Evolutionary conservation across 441 rosid species (phyloP), one percentile per base, ranked within the genome.

Genomic region (Kokia cookei): DNA sequence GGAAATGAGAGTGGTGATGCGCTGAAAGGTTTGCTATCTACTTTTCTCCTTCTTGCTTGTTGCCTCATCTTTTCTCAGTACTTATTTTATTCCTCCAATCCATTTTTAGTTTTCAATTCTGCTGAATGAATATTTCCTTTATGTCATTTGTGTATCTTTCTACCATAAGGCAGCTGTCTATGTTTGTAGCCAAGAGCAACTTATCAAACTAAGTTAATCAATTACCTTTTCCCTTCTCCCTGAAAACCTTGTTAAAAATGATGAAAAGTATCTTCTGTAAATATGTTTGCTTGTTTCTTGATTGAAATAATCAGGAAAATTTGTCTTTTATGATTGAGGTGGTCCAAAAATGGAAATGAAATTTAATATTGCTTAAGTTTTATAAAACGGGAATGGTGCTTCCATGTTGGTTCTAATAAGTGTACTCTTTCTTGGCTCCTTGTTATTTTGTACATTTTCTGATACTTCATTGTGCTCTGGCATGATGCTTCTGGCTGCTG

Each of bases 1-100:
- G 99, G 99, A 79, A 92, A 86, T 80, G 98, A 90, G 83, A 79
- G 74, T 80, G 99, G 98, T 63, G 92, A 96, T 86, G 98, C 99
- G 54, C 81, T 90, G 77, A 96, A 92, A 91, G 99, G 99, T 96
- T 79, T 75, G 72, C 72, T 72, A 5, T 62, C 64, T 73, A 40
- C 47, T 63, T 67, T 35, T 17, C 43, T 6, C 29, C 26, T 64
- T 42, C 9, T 40, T 42, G 50, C 32, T 64, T 64, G 68, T 17
- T 50, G 60, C 57, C 62, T 69, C 72, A 13, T 71, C 57, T 62
- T 65, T 58, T 43, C 76, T 75, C 26, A 7, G 54, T 58, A 24
- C 54, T 65, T 64, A 50, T 66, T 60, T 58, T 35, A 59, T 59
- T 7, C 47, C 3, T 42, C 47, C 55, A 14, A 50, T 50, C 55